A percentile compares a stretch with the other conserved stretches of the same genome.
Evolutionary conservation across 768 basidiomycete species (phyloP).

Genomic region (Leccinum variicolor): DNA sequence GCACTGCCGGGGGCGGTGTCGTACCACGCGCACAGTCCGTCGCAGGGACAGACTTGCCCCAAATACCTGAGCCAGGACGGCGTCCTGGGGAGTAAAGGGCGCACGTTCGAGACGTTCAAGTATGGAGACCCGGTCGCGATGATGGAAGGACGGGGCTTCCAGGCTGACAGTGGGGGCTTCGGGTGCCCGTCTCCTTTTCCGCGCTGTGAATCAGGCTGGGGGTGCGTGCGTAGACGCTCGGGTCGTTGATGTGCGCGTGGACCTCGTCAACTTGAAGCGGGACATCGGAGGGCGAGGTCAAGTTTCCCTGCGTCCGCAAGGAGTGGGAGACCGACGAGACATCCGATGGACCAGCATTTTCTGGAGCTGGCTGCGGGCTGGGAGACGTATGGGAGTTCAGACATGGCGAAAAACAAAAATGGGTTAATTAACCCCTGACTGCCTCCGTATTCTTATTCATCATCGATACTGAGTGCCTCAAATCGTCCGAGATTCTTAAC

Average conservation of each 20-base stretch:
- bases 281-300: constrained; percentile 18
- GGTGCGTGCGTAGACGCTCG: constrained; percentile 19
- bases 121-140: not conserved
- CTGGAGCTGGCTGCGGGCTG: not conserved
- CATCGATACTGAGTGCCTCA: constrained; percentile 28
- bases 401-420: constrained; percentile 17
- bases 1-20: constrained; percentile 1
- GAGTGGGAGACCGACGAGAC: constrained; percentile 17
- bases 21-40: not conserved
- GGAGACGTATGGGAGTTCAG: constrained; percentile 12
- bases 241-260: constrained; percentile 25
- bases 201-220: constrained; percentile 15
- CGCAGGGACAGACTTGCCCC: constrained; percentile 7
- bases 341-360: constrained; percentile 2
- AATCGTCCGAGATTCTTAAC: constrained; percentile 23
- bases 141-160: not conserved
- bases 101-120: not conserved
- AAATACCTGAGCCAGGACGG: constrained; percentile 46
- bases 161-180: constrained; percentile 4
- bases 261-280: constrained; percentile 18
- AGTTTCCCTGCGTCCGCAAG: constrained; percentile 4
- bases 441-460: constrained; percentile 10
- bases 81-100: constrained; percentile 41
- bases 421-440: constrained; percentile 10
- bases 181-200: constrained; percentile 9